Conservation (phyloP, 2,329 filamentous ascomycete genomes). For the Blastomyces emzantsi region DNA sequence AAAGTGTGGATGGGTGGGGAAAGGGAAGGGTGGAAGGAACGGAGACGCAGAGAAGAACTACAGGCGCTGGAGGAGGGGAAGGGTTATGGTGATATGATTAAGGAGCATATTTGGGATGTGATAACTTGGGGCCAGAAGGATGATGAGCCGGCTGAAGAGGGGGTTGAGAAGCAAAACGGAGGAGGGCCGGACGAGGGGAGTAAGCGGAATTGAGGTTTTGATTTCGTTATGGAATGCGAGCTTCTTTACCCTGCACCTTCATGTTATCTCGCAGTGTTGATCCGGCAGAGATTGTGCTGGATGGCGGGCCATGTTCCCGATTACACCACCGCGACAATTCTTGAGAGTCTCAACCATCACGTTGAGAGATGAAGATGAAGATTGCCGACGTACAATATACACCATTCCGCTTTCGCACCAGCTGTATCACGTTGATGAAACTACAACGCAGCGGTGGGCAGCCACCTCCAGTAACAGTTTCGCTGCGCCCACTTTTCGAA, state of each 20-base stretch:
- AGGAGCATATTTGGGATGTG: slow-evolving; percentile 36
- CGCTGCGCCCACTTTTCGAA: background rate
- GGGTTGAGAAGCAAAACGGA: slow-evolving; percentile 5
- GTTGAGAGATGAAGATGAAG: background rate
- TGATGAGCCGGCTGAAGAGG: slow-evolving; percentile 18
- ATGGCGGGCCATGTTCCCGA: background rate
- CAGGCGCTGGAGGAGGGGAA: slow-evolving; percentile 31
- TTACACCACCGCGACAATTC: background rate
- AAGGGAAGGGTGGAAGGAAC: slow-evolving; percentile 32
- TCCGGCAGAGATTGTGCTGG: background rate
- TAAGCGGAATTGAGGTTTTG: slow-evolving; percentile 19
- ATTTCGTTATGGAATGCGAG: background rate
- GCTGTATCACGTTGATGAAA: background rate
- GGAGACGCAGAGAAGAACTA: slow-evolving; percentile 32
- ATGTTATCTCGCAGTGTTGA: background rate
- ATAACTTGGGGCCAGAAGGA: slow-evolving; percentile 24
- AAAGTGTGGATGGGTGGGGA: slow-evolving; percentile 30
- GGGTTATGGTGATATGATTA: slow-evolving; percentile 39
- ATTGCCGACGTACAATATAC: background rate
- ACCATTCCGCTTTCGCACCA: background rate
- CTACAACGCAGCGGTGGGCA: background rate
- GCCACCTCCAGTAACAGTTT: background rate
- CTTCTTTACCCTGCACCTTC: background rate
- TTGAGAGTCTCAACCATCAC: background rate
- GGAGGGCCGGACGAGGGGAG: slow-evolving; percentile 18